Evolutionary conservation across 768 basidiomycete species (phyloP).

Genomic region (Tephrocybe sp.): DNA sequence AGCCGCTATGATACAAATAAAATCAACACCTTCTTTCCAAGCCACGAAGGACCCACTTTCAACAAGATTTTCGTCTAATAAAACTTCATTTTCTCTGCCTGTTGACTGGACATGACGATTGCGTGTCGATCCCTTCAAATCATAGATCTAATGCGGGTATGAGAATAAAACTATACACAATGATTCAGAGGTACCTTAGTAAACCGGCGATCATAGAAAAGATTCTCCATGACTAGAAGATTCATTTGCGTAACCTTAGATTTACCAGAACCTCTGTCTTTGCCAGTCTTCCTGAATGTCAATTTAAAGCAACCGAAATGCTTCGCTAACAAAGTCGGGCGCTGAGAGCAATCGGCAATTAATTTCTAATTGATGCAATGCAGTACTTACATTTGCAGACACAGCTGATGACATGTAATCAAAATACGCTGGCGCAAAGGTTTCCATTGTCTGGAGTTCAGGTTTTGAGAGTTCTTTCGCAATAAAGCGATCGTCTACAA

Average conservation of each 20-base stretch:
- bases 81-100: conserved; percentile 87
- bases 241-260: conserved; percentile 91
- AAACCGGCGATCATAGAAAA: conserved; percentile 92
- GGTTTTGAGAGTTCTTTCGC: conserved; percentile 92
- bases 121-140: conserved; percentile 93
- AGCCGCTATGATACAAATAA: conserved; percentile 51
- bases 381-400: conserved; percentile 66
- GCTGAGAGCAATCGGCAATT: conserved; percentile 41
- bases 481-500: conserved; percentile 93
- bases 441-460: conserved; percentile 93
- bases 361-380: conserved; percentile 5
- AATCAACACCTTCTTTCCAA: not conserved
- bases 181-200: conserved; percentile 57
- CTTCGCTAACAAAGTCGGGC: conserved; percentile 93
- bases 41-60: conserved; percentile 63
- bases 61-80: conserved; percentile 95
- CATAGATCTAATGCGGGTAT: conserved; percentile 70
- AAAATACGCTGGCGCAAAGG: conserved; percentile 96
- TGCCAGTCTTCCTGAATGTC: conserved; percentile 80
- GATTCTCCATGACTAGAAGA: conserved; percentile 95
- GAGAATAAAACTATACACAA: not conserved
- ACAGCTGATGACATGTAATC: conserved; percentile 98
- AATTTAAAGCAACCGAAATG: conserved; percentile 97
- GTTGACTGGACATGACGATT: conserved; percentile 93
- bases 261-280: conserved; percentile 62